Percentiles rank a stretch among this genome's conserved stretches.
Conservation (phyloP, 2,329 filamentous ascomycete species). For the Penicillium hordei region DNA sequence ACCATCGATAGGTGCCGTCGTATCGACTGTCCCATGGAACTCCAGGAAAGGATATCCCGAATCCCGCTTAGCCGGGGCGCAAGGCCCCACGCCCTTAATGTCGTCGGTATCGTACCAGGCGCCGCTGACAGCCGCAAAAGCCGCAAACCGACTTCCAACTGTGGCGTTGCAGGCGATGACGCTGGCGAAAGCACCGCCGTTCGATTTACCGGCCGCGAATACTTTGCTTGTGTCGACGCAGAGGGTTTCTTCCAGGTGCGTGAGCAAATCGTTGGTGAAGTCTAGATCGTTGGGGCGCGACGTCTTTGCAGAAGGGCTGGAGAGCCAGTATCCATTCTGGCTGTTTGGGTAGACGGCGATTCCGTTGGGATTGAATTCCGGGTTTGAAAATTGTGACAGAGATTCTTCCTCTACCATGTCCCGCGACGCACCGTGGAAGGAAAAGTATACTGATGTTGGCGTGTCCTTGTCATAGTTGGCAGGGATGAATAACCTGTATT, state of each 20-base stretch:
- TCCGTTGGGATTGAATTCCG: constrained; percentile 45
- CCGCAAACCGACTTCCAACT: constrained; percentile 47
- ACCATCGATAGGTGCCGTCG: constrained; percentile 21
- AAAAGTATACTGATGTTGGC: constrained; percentile 47
- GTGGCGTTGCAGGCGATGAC: constrained; percentile 49
- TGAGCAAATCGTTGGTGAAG: constrained; percentile 48
- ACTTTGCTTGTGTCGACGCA: constrained; percentile 49
- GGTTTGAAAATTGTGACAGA: constrained; percentile 49
- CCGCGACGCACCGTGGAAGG: constrained; percentile 49
- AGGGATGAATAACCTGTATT: constrained; percentile 29
- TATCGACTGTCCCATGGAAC: constrained; percentile 26
- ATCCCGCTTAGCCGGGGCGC: constrained; percentile 32
- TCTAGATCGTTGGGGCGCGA: constrained; percentile 43
- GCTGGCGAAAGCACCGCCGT: constrained; percentile 54
- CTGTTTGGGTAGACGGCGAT: constrained; percentile 50
- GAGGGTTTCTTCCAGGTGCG: constrained; percentile 40
- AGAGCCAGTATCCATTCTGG: constrained; percentile 37
- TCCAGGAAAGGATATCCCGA: constrained; percentile 25
- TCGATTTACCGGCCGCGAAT: constrained; percentile 54
- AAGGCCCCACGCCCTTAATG: constrained; percentile 21
- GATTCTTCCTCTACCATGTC: constrained; percentile 41
- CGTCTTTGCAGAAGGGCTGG: constrained; percentile 38
- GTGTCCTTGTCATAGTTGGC: constrained; percentile 37
- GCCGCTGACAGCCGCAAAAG: constrained; percentile 51
- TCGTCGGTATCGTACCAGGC: constrained; percentile 44